These are phyloP conservation scores for Apiospora hydei DNA, from an alignment of 2,329 filamentous ascomycete species.

Conservation along the genomic window DNA sequence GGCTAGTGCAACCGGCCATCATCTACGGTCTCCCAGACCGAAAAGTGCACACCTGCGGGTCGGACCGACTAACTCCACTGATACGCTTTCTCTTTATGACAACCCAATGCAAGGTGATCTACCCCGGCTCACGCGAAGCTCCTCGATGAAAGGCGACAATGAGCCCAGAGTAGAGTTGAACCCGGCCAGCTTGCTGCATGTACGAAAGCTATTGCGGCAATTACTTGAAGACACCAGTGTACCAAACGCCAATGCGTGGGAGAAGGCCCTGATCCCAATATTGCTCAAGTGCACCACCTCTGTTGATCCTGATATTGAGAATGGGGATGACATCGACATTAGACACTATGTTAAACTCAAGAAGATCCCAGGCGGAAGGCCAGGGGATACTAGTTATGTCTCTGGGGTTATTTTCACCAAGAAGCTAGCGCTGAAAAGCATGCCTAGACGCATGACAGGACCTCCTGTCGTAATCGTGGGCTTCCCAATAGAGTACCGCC, in stretches of 20 bases:
- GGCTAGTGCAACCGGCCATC: conserved; percentile 78
- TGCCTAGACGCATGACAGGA: conserved; percentile 84
- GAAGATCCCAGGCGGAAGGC: conserved; percentile 89
- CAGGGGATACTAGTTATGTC: conserved; percentile 93
- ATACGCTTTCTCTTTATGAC: conserved; percentile 59
- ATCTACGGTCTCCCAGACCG: conserved; percentile 76
- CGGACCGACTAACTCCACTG: conserved; percentile 59
- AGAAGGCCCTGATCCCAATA: conserved; percentile 89
- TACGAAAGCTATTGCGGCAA: conserved; percentile 84
- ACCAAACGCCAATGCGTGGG: conserved; percentile 79
- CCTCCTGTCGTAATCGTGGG: conserved; percentile 92
- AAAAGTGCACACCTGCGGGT: conserved; percentile 62
- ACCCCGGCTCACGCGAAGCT: conserved; percentile 73
- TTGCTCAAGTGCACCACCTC: conserved; percentile 91
- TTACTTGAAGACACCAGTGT: conserved; percentile 80
- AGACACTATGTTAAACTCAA: conserved; percentile 97
- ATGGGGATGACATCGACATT: conserved; percentile 95
- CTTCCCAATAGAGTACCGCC: conserved; percentile 94
- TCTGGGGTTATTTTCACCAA: conserved; percentile 98
- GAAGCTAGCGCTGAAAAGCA: conserved; percentile 94
- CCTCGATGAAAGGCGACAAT: conserved; percentile 79
- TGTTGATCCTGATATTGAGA: conserved; percentile 89
- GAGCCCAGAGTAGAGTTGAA: conserved; percentile 85
- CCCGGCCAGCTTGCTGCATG: conserved; percentile 85
- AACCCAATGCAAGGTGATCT: conserved; percentile 49